A percentile compares a stretch with the other conserved stretches of the same genome.
phyloP scores from a whole-genome alignment of 768 basidiomycete species.

The Mrakia frigida region DNA sequence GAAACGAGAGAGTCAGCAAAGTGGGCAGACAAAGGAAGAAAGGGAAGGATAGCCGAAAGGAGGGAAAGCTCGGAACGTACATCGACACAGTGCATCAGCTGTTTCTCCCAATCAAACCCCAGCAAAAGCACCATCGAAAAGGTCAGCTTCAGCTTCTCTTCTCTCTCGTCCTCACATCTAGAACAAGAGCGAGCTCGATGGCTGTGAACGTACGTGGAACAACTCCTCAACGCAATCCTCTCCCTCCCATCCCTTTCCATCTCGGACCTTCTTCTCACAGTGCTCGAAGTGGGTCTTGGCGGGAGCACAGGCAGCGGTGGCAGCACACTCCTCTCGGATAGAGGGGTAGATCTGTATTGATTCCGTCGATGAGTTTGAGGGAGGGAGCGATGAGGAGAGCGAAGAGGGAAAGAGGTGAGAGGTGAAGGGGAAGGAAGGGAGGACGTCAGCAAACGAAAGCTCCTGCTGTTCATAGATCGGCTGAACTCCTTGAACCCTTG shows the following conservation, averaged over 20 bases:
- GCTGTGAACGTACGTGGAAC: slow-evolving; percentile 50
- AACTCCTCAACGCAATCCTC: slow-evolving; percentile 92
- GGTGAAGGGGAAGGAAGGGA: not conserved
- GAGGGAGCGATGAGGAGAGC: not conserved
- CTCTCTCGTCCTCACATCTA: slow-evolving; percentile 39
- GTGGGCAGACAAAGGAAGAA: not conserved
- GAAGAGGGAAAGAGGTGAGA: not conserved
- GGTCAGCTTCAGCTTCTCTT: slow-evolving; percentile 27
- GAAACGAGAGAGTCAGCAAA: not conserved
- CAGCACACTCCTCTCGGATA: slow-evolving; percentile 70
- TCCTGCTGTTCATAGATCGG: not conserved
- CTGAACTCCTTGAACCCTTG: too few relatives aligned
- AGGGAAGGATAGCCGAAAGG: not conserved
- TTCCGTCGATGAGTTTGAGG: not conserved
- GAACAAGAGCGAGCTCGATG: not conserved
- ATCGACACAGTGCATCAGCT: slow-evolving; percentile 87
- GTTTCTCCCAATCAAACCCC: slow-evolving; percentile 44
- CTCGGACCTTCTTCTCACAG: slow-evolving; percentile 79
- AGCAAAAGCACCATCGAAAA: slow-evolving; percentile 1
- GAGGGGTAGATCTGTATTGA: slow-evolving; percentile 57
- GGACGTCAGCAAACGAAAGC: slow-evolving; percentile 1
- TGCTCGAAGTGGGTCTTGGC: slow-evolving; percentile 78
- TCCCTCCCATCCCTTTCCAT: slow-evolving; percentile 75
- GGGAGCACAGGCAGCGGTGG: slow-evolving; percentile 60
- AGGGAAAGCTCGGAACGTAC: slow-evolving; percentile 49